A percentile compares a stretch with the other conserved stretches of the same genome.
phyloP scores from a whole-genome alignment of 2,329 filamentous ascomycete species.

The Talaromyces sp. region DNA sequence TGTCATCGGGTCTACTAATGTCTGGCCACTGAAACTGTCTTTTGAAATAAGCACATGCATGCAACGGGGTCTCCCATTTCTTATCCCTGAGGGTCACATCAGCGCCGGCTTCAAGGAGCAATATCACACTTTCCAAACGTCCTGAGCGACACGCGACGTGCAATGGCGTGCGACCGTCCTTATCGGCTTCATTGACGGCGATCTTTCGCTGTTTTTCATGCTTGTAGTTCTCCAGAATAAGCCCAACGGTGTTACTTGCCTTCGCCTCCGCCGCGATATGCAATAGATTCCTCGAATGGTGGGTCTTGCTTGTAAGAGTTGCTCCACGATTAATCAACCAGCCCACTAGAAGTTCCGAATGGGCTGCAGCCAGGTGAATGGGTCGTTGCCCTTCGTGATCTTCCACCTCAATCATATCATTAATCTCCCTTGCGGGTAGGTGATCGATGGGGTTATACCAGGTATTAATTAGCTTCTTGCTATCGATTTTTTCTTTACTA shows the following conservation, averaged over 20 bases:
- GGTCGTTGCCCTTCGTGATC: constrained; percentile 24
- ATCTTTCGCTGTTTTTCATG: constrained; percentile 1
- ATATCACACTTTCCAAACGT: constrained; percentile 23
- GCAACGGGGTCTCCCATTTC: neutral
- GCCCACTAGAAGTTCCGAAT: constrained; percentile 22
- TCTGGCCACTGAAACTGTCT: neutral
- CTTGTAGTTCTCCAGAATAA: constrained; percentile 24
- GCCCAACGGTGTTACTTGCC: constrained; percentile 24
- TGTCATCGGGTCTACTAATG: too few species aligned
- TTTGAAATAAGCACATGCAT: constrained; percentile 7
- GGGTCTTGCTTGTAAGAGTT: constrained; percentile 20
- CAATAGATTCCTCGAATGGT: constrained; percentile 25
- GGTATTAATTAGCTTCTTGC: constrained; percentile 12
- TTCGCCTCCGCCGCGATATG: constrained; percentile 25
- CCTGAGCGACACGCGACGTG: constrained; percentile 27
- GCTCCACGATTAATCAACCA: constrained; percentile 25
- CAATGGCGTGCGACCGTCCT: constrained; percentile 23
- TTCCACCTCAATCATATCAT: constrained; percentile 17
- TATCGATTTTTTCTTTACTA: neutral
- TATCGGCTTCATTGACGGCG: constrained; percentile 21
- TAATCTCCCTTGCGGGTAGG: constrained; percentile 20
- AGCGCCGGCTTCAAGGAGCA: constrained; percentile 24
- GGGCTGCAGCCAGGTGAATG: constrained; percentile 25
- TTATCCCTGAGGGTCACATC: neutral
- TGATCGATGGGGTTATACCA: constrained; percentile 20